Evolutionary conservation across 768 basidiomycete genomes (phyloP).

Genomic region (Dioszegia aurantiaca): DNA sequence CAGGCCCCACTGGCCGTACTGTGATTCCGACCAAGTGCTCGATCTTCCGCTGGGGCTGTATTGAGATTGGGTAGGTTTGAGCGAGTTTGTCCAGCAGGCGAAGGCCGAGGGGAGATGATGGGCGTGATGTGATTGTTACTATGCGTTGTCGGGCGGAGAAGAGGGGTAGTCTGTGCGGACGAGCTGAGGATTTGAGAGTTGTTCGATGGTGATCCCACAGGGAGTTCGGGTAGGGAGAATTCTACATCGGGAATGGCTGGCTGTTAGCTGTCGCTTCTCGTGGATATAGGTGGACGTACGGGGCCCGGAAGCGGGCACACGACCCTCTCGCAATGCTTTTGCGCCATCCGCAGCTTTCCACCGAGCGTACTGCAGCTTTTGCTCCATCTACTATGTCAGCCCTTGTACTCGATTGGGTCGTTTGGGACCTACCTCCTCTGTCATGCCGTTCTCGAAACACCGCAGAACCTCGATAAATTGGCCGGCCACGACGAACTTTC

Average conservation of each 20-base stretch:
- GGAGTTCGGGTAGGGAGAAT: slow-evolving; percentile 27
- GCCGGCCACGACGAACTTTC: slow-evolving; percentile 90
- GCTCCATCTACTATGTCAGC: slow-evolving; percentile 61
- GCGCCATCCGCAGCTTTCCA: slow-evolving; percentile 97
- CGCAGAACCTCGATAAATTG: slow-evolving; percentile 88
- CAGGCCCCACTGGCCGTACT: slow-evolving; percentile 60
- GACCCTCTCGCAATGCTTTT: slow-evolving; percentile 91
- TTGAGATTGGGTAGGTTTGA: slow-evolving; percentile 25
- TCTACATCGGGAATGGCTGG: slow-evolving; percentile 35
- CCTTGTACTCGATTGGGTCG: background rate
- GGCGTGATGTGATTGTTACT: slow-evolving; percentile 22
- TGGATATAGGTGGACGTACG: slow-evolving; percentile 54
- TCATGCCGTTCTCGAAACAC: slow-evolving; percentile 51
- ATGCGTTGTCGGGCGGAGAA: slow-evolving; percentile 13
- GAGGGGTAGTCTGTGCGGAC: slow-evolving; percentile 6
- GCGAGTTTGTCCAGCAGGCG: slow-evolving; percentile 18
- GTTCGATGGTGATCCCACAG: slow-evolving; percentile 23
- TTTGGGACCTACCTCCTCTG: slow-evolving; percentile 45
- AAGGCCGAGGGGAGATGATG: slow-evolving; percentile 29
- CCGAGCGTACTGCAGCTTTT: slow-evolving; percentile 88
- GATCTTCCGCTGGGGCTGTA: slow-evolving; percentile 11
- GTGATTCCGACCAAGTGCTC: slow-evolving; percentile 21
- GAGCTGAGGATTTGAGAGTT: slow-evolving; percentile 5
- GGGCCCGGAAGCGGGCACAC: slow-evolving; percentile 75
- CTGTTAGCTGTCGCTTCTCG: slow-evolving; percentile 20